A percentile compares a stretch with the other conserved stretches of the same genome.
Evolutionary conservation across 306 rosid genomes (phyloP).

Genomic region (Medicago arabica): DNA sequence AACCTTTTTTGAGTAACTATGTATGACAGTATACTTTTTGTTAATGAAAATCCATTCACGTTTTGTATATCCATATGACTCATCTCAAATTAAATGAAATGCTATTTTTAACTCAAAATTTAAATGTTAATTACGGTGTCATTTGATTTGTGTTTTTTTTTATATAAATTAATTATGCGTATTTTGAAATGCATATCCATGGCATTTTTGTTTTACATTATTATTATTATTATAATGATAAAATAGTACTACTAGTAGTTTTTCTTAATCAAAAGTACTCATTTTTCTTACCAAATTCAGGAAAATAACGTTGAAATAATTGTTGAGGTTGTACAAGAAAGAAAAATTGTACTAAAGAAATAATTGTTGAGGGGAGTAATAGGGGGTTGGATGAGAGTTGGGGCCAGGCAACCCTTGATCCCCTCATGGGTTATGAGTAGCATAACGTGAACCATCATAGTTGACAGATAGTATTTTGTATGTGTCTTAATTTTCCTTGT

Average conservation of each 20-base stretch:
- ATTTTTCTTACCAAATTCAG: slow-evolving; percentile 42
- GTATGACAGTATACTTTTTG: neutral
- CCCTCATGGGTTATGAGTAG: no score
- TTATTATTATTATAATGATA: slow-evolving; percentile 47
- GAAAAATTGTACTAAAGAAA: neutral
- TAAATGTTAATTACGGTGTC: no score
- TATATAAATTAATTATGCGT: no score
- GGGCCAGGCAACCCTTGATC: slow-evolving; percentile 46
- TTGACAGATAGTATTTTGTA: slow-evolving; percentile 59
- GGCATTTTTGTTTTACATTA: slow-evolving; percentile 59
- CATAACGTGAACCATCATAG: no score
- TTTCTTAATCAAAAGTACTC: slow-evolving; percentile 48
- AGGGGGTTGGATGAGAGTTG: slow-evolving; percentile 36
- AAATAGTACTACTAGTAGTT: slow-evolving; percentile 48
- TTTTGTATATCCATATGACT: neutral
- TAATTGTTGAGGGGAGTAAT: slow-evolving; percentile 22
- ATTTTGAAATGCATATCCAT: no score
- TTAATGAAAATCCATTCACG: neutral
- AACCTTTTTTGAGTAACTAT: neutral
- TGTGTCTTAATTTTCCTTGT: slow-evolving; percentile 35
- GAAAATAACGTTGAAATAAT: slow-evolving; percentile 46
- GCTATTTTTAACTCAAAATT: no score
- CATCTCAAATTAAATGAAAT: neutral
- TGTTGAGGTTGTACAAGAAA: slow-evolving; percentile 24
- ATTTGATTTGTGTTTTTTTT: no score